phyloP scores from a whole-genome alignment of 352 stramenopile genomes.

The Albugo laibachii region DNA sequence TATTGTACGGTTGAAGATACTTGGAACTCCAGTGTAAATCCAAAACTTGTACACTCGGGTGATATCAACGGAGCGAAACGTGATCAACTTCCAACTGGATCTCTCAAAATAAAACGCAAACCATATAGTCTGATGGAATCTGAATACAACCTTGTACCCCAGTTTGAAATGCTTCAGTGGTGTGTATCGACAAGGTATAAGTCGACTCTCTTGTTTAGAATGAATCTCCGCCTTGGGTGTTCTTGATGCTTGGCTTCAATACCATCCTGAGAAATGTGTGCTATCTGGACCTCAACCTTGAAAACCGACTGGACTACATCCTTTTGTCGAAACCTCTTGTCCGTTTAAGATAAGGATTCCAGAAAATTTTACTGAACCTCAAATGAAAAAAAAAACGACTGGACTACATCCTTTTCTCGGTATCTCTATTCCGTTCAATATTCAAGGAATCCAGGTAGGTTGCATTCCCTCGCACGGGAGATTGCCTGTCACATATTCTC shows the following conservation, averaged over 20 bases:
- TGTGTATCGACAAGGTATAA: not conserved
- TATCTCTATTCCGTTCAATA: too few relatives aligned
- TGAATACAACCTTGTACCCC: constrained; percentile 4
- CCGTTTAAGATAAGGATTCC: too few relatives aligned
- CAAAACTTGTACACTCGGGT: too few relatives aligned
- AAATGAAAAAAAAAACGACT: constrained; percentile 4
- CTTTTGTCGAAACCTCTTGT: constrained; percentile 1
- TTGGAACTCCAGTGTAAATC: too few relatives aligned
- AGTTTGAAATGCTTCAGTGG: not conserved
- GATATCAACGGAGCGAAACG: too few relatives aligned
- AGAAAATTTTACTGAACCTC: too few relatives aligned
- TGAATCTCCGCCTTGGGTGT: constrained; percentile 6
- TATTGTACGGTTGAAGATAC: too few relatives aligned
- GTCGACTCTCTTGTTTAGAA: not conserved
- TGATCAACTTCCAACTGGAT: too few relatives aligned
- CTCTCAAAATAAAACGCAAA: not conserved
- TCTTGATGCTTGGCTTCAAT: constrained; percentile 6
- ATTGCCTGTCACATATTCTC: too few relatives aligned
- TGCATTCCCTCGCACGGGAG: too few relatives aligned
- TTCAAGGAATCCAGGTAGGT: too few relatives aligned
- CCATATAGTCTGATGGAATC: constrained; percentile 7
- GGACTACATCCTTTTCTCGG: constrained; percentile 9
- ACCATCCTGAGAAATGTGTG: constrained; percentile 2
- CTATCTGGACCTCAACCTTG: not conserved
- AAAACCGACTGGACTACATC: constrained; percentile 11